Conservation (phyloP, 129 eudicot genomes). For the Smallanthus sonchifolius region DNA sequence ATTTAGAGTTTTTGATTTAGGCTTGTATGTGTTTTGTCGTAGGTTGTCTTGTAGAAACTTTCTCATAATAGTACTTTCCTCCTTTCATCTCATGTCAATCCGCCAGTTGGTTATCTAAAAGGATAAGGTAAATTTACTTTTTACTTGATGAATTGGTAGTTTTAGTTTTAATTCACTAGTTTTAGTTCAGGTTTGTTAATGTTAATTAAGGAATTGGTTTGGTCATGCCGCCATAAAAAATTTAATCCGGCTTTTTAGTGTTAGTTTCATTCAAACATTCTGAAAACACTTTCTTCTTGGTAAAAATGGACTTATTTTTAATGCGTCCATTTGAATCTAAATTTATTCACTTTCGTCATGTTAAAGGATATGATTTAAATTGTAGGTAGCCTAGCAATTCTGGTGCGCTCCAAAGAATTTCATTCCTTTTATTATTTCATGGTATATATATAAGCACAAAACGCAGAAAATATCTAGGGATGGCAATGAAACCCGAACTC, state of each 20-base stretch:
- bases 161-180: no score
- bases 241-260: background rate
- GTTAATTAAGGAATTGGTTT: background rate
- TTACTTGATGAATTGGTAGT: background rate
- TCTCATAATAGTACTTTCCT: slow-evolving; percentile 21
- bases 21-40: slow-evolving; percentile 23
- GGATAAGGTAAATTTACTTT: background rate
- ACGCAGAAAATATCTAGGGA: no score
- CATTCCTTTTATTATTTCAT: no score
- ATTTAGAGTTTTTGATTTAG: slow-evolving; percentile 15
- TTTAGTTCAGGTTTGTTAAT: background rate
- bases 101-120: background rate
- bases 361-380: no score
- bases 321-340: background rate
- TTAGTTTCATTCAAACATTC: background rate
- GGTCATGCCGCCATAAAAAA: background rate
- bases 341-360: background rate
- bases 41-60: slow-evolving; percentile 24
- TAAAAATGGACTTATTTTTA: background rate
- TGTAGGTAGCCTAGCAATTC: no score
- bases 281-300: background rate
- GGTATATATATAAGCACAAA: no score
- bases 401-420: no score
- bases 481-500: no score
- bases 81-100: slow-evolving; percentile 12